Evolutionary conservation across 331 rosid genomes (phyloP).

Genomic region (Saraca asoca): DNA sequence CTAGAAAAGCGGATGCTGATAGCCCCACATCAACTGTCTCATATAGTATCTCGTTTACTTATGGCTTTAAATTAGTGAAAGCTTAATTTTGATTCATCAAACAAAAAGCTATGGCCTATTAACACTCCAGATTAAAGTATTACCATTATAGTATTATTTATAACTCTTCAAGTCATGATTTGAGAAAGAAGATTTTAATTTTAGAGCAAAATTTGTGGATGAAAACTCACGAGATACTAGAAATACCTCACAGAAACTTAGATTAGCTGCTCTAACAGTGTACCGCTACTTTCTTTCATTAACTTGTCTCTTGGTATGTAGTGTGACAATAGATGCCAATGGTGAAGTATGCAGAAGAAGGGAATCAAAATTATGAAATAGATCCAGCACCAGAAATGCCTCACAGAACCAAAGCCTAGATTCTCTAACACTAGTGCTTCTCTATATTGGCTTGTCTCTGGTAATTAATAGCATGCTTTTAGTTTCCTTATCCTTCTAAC

Average conservation of each 20-base stretch:
- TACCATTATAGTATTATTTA: not conserved
- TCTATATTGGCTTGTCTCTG: not conserved
- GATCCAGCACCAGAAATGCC: constrained; percentile 1
- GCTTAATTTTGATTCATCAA: constrained; percentile 7
- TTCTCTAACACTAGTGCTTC: not conserved
- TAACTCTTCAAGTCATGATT: not conserved
- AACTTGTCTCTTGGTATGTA: not conserved
- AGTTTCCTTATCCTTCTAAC: too few species aligned
- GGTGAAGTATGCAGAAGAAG: constrained; percentile 2
- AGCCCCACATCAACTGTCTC: constrained; percentile 19
- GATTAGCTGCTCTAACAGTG: not conserved
- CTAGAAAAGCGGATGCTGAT: not conserved
- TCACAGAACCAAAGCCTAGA: not conserved
- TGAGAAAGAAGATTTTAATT: constrained; percentile 5
- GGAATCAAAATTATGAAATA: constrained; percentile 17
- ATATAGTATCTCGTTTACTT: not conserved
- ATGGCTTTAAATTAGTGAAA: not conserved
- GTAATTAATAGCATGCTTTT: not conserved
- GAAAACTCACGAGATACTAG: constrained; percentile 7
- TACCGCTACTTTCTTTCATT: constrained; percentile 1
- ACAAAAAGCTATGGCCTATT: not conserved
- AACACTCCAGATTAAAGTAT: constrained; percentile 9
- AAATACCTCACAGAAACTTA: not conserved
- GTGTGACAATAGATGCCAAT: not conserved
- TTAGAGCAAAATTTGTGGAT: constrained; percentile 4